Evolutionary conservation across 1,139 yeast species (phyloP).

Genomic region (Nakaseomyces delphensis): DNA sequence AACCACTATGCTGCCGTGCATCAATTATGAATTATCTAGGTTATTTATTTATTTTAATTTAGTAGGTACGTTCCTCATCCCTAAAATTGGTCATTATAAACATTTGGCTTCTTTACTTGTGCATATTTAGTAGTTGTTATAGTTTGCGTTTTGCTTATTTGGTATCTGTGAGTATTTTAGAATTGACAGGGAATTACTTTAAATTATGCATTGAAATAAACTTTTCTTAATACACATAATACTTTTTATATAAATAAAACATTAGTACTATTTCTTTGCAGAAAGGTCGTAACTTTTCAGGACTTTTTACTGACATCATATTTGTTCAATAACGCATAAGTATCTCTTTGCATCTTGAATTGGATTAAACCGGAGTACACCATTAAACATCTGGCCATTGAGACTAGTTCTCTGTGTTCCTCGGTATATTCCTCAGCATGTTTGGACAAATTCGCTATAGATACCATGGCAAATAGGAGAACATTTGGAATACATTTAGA

Average conservation of each 20-base stretch:
- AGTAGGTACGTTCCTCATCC: not conserved
- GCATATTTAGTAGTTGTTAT: not conserved
- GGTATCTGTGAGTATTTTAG: no score
- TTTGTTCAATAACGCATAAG: slow-evolving; percentile 63
- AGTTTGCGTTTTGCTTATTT: no score
- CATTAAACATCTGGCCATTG: slow-evolving; percentile 64
- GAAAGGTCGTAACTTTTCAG: not conserved
- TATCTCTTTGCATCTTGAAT: slow-evolving; percentile 89
- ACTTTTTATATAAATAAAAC: no score
- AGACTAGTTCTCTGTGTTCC: slow-evolving; percentile 41
- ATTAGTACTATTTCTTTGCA: no score
- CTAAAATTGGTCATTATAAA: not conserved
- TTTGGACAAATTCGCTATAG: slow-evolving; percentile 54
- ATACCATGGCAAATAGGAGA: slow-evolving; percentile 73
- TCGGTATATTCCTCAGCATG: slow-evolving; percentile 42
- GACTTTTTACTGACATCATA: slow-evolving; percentile 2
- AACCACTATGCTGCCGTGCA: no score
- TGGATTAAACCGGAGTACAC: slow-evolving; percentile 94
- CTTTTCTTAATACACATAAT: no score
- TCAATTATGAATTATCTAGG: no score
- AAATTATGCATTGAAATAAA: no score
- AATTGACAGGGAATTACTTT: no score
- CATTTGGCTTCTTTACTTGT: no score
- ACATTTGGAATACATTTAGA: slow-evolving; percentile 74
- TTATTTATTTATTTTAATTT: not conserved